A percentile compares a stretch with the other conserved stretches of the same genome.
Evolutionary conservation across 345 rosid genomes (phyloP).

Genomic region (Pseudoturritis turrita): DNA sequence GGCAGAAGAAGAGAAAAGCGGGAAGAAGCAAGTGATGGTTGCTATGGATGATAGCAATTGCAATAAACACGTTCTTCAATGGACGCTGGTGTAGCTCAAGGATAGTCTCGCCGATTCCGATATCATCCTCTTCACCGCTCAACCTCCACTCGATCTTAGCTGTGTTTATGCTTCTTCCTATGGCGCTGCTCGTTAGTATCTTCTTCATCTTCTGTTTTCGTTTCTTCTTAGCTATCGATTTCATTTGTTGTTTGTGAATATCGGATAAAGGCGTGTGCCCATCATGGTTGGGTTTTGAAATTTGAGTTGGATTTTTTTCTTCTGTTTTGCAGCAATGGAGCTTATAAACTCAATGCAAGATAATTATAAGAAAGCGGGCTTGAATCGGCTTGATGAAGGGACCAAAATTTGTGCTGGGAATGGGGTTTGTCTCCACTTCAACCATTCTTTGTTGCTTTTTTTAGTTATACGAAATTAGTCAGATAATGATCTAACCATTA

Average conservation of each 20-base stretch:
- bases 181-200: constrained; percentile 53
- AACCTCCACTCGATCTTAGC: constrained; percentile 36
- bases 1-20: constrained; percentile 29
- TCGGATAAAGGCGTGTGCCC: too few species aligned
- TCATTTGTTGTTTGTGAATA: not conserved
- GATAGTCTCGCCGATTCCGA: constrained; percentile 40
- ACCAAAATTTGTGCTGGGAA: constrained; percentile 41
- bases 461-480: not conserved
- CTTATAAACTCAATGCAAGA: constrained; percentile 45
- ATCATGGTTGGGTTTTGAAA: not conserved
- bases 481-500: too few species aligned
- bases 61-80: constrained; percentile 54
- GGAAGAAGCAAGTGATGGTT: constrained; percentile 67
- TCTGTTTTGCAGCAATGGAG: constrained; percentile 43
- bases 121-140: constrained; percentile 57
- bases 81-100: constrained; percentile 50
- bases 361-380: constrained; percentile 41
- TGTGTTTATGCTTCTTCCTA: constrained; percentile 53
- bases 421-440: constrained; percentile 39
- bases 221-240: too few species aligned
- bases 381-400: constrained; percentile 39
- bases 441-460: not conserved
- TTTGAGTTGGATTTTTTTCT: not conserved
- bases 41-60: constrained; percentile 78
- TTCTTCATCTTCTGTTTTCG: too few species aligned